A percentile compares a stretch with the other conserved stretches of the same genome.
Conservation (phyloP, 257 asterid genomes). For the Catharanthus roseus region DNA sequence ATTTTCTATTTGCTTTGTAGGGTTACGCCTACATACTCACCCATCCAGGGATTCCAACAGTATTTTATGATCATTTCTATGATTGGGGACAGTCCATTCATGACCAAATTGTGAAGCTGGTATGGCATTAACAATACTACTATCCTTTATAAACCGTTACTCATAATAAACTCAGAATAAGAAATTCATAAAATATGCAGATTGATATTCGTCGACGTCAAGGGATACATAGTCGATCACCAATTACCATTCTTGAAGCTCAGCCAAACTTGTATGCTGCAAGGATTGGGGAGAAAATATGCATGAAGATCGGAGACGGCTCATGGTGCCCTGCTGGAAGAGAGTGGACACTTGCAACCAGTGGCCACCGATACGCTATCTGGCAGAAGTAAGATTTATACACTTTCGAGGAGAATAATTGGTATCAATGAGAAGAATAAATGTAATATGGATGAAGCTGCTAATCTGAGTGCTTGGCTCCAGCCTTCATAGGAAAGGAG, state of each 20-base stretch:
- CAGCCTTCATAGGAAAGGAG: neutral
- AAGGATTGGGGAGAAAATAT: slow-evolving; percentile 56
- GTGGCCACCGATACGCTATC: slow-evolving; percentile 78
- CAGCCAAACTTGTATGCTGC: slow-evolving; percentile 84
- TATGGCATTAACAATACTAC: slow-evolving; percentile 18
- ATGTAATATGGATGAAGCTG: neutral
- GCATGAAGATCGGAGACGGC: slow-evolving; percentile 91
- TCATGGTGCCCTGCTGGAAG: slow-evolving; percentile 82
- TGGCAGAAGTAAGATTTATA: slow-evolving; percentile 54
- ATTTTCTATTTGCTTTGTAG: slow-evolving; percentile 24
- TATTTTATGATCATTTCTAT: slow-evolving; percentile 84
- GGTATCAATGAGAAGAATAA: no score
- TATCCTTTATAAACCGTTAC: neutral
- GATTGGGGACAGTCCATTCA: slow-evolving; percentile 62
- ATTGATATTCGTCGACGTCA: slow-evolving; percentile 57
- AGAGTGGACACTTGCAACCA: slow-evolving; percentile 78
- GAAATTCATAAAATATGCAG: slow-evolving; percentile 29
- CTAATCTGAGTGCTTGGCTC: neutral
- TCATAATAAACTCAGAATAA: neutral
- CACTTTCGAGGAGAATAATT: neutral
- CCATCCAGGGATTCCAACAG: slow-evolving; percentile 87
- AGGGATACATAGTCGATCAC: slow-evolving; percentile 69
- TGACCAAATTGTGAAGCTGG: slow-evolving; percentile 84
- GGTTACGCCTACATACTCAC: slow-evolving; percentile 86
- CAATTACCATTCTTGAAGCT: slow-evolving; percentile 61